Evolutionary conservation across 805 yeast genomes (phyloP).

Genomic region (Candida insectalens): DNA sequence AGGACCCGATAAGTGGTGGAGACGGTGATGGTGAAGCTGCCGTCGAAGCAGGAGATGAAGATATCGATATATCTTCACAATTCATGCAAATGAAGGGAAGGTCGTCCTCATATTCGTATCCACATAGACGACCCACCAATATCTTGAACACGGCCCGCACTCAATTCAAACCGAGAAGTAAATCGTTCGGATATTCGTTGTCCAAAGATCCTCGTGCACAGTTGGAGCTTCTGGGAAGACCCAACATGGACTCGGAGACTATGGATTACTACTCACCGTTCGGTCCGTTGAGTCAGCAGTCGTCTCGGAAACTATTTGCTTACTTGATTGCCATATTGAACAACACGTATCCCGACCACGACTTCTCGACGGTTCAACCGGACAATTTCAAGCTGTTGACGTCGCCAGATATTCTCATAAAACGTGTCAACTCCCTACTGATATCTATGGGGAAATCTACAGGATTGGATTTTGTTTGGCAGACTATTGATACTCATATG

Average conservation of each 20-base stretch:
- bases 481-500: slow-evolving; percentile 73
- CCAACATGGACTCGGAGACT: slow-evolving; percentile 15
- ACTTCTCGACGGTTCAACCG: slow-evolving; percentile 81
- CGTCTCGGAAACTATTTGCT: slow-evolving; percentile 83
- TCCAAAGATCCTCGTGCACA: neutral
- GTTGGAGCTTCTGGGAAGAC: slow-evolving; percentile 8
- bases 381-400: slow-evolving; percentile 54
- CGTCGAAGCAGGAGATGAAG: slow-evolving; percentile 8
- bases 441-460: slow-evolving; percentile 52
- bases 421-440: slow-evolving; percentile 69
- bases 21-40: slow-evolving; percentile 11
- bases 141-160: neutral
- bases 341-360: slow-evolving; percentile 93
- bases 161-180: slow-evolving; percentile 14
- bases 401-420: slow-evolving; percentile 38
- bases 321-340: slow-evolving; percentile 84
- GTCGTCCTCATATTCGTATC: slow-evolving; percentile 23
- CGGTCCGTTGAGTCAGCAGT: slow-evolving; percentile 82
- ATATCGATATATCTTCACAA: slow-evolving; percentile 10
- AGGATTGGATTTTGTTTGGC: slow-evolving; percentile 71
- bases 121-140: slow-evolving; percentile 7
- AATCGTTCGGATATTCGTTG: slow-evolving; percentile 17
- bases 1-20: neutral
- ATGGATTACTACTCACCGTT: slow-evolving; percentile 47
- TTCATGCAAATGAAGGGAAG: slow-evolving; percentile 23